Evolutionary conservation across 345 rosid genomes (phyloP).

Genomic region (Pseudoturritis turrita): DNA sequence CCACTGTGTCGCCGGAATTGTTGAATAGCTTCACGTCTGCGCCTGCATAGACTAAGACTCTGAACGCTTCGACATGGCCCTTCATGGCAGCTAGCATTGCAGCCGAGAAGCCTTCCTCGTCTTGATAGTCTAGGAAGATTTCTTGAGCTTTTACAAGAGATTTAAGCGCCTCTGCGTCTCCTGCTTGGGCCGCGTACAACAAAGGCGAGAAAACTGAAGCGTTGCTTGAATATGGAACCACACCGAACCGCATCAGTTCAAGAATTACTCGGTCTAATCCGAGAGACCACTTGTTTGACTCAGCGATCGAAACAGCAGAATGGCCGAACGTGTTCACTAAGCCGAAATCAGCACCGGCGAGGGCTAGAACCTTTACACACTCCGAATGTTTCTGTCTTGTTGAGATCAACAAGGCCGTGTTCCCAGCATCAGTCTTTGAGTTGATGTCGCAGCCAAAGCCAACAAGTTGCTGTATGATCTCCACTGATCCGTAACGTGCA

Average conservation of each 20-base stretch:
- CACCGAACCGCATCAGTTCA: slow-evolving; percentile 50
- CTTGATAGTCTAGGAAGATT: slow-evolving; percentile 66
- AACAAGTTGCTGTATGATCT: slow-evolving; percentile 50
- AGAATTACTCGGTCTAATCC: slow-evolving; percentile 62
- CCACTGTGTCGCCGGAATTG: slow-evolving; percentile 71
- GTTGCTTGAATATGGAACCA: slow-evolving; percentile 58
- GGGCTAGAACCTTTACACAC: slow-evolving; percentile 55
- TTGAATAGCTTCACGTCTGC: slow-evolving; percentile 82
- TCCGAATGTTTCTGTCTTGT: slow-evolving; percentile 53
- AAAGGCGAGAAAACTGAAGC: slow-evolving; percentile 54
- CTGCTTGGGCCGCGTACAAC: slow-evolving; percentile 56
- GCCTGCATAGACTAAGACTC: slow-evolving; percentile 70
- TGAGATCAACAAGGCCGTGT: slow-evolving; percentile 75
- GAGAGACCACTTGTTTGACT: slow-evolving; percentile 55
- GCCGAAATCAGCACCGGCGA: slow-evolving; percentile 88
- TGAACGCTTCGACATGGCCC: slow-evolving; percentile 76
- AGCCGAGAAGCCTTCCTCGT: slow-evolving; percentile 74
- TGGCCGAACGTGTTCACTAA: slow-evolving; percentile 45
- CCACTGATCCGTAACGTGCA: slow-evolving; percentile 56
- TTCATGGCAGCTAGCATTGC: slow-evolving; percentile 83
- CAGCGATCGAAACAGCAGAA: slow-evolving; percentile 52
- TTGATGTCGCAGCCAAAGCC: slow-evolving; percentile 61
- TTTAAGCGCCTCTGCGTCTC: slow-evolving; percentile 64
- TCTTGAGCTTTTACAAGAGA: slow-evolving; percentile 39
- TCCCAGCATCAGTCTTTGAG: slow-evolving; percentile 68